A percentile compares a stretch with the other conserved stretches of the same genome.
Evolutionary conservation across 495 filamentous ascomycete species (phyloP).

Genomic region (Delitschia confertaspora): DNA sequence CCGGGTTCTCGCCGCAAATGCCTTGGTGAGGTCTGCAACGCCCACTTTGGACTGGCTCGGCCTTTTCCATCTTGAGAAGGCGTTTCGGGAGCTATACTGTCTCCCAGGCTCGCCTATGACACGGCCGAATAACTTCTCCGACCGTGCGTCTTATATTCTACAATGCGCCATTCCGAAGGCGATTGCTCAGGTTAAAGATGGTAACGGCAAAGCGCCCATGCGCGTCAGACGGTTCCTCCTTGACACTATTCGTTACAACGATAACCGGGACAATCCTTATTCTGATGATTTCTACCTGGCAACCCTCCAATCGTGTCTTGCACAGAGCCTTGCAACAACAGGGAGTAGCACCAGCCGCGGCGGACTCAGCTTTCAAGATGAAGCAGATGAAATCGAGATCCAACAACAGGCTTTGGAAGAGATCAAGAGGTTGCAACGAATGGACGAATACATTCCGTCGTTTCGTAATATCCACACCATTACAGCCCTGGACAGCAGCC

Average conservation of each 20-base stretch:
- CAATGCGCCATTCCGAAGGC: slow-evolving; percentile 72
- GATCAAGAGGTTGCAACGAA: slow-evolving; percentile 79
- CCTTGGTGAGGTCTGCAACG: slow-evolving; percentile 63
- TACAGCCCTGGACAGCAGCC: slow-evolving; percentile 70
- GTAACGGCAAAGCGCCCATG: slow-evolving; percentile 64
- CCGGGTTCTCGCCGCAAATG: slow-evolving; percentile 67
- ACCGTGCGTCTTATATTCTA: slow-evolving; percentile 70
- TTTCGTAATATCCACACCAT: slow-evolving; percentile 85
- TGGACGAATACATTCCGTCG: slow-evolving; percentile 88
- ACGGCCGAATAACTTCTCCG: slow-evolving; percentile 77
- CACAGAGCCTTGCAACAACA: slow-evolving; percentile 51
- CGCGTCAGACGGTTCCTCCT: slow-evolving; percentile 69
- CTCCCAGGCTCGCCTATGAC: slow-evolving; percentile 63
- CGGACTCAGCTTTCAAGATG: slow-evolving; percentile 46
- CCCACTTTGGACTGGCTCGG: slow-evolving; percentile 68
- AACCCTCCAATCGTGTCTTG: slow-evolving; percentile 67
- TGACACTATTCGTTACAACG: slow-evolving; percentile 83
- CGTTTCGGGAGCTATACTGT: slow-evolving; percentile 85
- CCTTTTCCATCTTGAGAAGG: slow-evolving; percentile 69
- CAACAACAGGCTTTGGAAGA: slow-evolving; percentile 66
- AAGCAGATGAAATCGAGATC: slow-evolving; percentile 44
- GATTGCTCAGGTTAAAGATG: slow-evolving; percentile 68
- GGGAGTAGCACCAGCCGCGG: slow-evolving; percentile 40
- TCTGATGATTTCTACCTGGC: slow-evolving; percentile 85
- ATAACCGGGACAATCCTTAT: slow-evolving; percentile 78